Evolutionary conservation across 2,329 filamentous ascomycete species (phyloP), one percentile per base, ranked within the genome.

Genomic region (Juglanconis sp.): DNA sequence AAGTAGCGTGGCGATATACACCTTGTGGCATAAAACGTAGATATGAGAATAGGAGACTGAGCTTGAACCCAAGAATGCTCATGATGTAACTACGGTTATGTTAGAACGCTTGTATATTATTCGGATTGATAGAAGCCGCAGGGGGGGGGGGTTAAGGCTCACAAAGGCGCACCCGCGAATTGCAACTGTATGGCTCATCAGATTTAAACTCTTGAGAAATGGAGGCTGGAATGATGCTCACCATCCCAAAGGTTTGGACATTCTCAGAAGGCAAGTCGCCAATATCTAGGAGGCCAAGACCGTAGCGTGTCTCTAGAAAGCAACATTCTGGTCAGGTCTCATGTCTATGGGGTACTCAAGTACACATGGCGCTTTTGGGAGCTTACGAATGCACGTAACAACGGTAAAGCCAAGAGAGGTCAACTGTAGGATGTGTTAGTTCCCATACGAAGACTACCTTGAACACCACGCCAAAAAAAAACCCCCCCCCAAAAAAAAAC

Each of bases 11-110:
- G 34, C 73, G 71, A 48, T 77, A 77, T 2, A 56, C 44, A 0
- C 70, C 69, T 1, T 73, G 70, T 1, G 77, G 73, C 3, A 79
- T 74, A 13, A 81, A 78, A 1, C 79, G 76, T 0, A 80, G 68
- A 17, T 79, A 77, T 1, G 76, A 76, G 2, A 78, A 69, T 4
- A 82, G 66, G 2, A 81, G 67, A 36, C 78, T 72, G 24, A 80
- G 68, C 58, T 81, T 81, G 67, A 81, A 81, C 1, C 74, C 75
- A 3, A 79, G 70, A 31, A 81, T 77, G 40, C 73, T 73, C 10
- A 68, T 63, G 24, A 77, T 73, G 56, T 78, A 79, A 32, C 75
- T 77, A 32, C 24, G 24, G 4, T 3, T 5, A 32, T 30, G 44
- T 53, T 42, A 53, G 47, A 42, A 5, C 38, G n/a, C 24, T 24